Base-by-base conservation (phyloP, 345 rosid species). In the Citrus maxima region DNA sequence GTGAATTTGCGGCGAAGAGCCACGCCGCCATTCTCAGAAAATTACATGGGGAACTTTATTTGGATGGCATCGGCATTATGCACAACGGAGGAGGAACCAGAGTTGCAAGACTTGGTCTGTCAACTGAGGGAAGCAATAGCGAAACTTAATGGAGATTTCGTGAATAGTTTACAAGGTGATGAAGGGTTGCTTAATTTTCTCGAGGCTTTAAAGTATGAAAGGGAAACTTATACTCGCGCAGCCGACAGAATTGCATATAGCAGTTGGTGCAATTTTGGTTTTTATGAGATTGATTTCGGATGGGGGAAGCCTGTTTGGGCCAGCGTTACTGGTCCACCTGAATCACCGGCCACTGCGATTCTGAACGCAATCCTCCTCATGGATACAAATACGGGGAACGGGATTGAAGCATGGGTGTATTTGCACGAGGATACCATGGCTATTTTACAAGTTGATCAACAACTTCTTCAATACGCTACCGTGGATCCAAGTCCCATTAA, bases 11-110 rank as follows among this genome's bases (percentile, higher is more conserved):
- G 92, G 4, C 76, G 83, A 1, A 77, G 79, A 27, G 35, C 64
- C 13, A 28, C 64, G 22, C 82, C 85, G 10, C 84, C 79, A 6
- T 79, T 84, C 35, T 79, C 88, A 14, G 80, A 86, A n/a, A 67
- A 75, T 73, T 64, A 87, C 6, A 73, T 88, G 0, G 92, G 91
- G 16, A 90, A 87, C 67, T 82, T 88, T 18, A 71, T 87, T 19
- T 85, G 84, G 85, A 28, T 69, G 38, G 60, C 84, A 6, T 67
- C 9, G 16, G 71, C 79, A 21, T 49, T 68, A 25, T 76, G 61
- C 38, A 37, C 16, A 22, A 54, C 1, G 1, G 25, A 46, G 5
- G 76, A 73, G 64, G 78, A 67, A 3, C 34, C n/a, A 64, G 82
- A 78, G 25, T 56, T 82, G 61, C 34, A 22, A 28, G 6, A 14